Evolutionary conservation across 2,329 filamentous ascomycete species (phyloP), one percentile per base, ranked within the genome.

Genomic region (Sporothrix luriei): DNA sequence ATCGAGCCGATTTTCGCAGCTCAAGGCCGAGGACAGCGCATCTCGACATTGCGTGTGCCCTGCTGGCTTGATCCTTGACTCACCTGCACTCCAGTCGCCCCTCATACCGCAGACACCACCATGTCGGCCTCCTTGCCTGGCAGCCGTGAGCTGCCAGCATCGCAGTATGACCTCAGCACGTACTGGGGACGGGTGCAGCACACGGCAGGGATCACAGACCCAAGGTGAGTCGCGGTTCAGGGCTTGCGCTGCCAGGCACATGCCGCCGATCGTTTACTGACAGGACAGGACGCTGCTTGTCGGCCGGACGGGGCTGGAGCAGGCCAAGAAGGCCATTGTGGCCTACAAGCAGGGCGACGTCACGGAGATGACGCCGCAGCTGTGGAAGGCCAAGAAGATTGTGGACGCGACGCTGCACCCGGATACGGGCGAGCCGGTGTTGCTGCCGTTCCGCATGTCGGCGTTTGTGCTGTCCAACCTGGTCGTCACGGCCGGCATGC

Each of bases 401-500:
- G 92, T 98, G 69, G 95, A 99, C 80, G 94, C 95, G 72, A 99
- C 95, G 16, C 82, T 99, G 73, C 95, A 99, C 79, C 95, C 95
- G 74, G 95, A 99, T 80, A 98, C 94, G 21, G 95, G 95, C 74
- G 85, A 94, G 78, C 90, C 94, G 62, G 94, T 99, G 73, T 88
- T 98, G 75, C 85, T 99, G 21, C 95, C 95, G 24, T 98, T 98
- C 79, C 92, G 95, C 78, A 99, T 99, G 95, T 98, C 94, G 66
- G 91, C 87, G 81, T 99, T 95, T 78, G 93, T 97, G 68, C 81
- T 98, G 69, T 94, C 94, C 73, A 99, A 99, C 80, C 82, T 99
- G 78, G 84, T 98, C 70, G 94, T 98, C 72, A 99, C 95, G 59
- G 94, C 90, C 7, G 95, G 95, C 76, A 99, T 99, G 95, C 90